Conservation (phyloP, 305 asterid genomes). For the Fraxinus sp. region DNA sequence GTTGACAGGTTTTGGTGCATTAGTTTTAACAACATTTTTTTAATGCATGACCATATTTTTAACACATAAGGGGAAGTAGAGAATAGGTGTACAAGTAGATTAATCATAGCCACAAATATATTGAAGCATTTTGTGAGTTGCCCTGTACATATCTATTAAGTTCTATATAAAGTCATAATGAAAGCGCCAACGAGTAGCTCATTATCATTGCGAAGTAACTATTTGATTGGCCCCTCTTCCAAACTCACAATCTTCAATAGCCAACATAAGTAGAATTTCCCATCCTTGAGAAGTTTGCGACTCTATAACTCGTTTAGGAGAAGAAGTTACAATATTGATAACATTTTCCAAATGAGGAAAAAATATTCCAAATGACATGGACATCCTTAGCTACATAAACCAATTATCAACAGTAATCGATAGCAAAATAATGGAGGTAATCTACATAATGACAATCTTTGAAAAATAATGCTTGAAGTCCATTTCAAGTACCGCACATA, state of each 20-base stretch:
- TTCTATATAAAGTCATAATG: neutral
- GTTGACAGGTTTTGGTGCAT: no score
- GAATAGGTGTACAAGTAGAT: no score
- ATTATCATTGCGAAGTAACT: neutral
- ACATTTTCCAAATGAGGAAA: neutral
- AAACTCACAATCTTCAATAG: neutral
- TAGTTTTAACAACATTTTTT: no score
- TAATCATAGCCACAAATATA: neutral
- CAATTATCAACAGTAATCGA: neutral
- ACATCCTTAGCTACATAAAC: neutral
- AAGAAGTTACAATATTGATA: neutral
- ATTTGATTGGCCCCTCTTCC: neutral
- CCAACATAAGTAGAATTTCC: neutral
- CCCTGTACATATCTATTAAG: no score
- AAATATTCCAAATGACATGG: neutral
- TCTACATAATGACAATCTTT: neutral
- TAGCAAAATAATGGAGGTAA: neutral
- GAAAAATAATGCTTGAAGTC: neutral
- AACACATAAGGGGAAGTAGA: no score
- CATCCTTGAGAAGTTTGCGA: neutral
- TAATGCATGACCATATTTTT: no score
- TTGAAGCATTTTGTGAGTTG: no score
- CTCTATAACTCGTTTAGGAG: neutral
- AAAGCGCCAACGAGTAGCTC: neutral
- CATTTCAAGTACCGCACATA: neutral